Conservation (phyloP, 192 early-diverging fungal species). For the Physocladia obscura region DNA sequence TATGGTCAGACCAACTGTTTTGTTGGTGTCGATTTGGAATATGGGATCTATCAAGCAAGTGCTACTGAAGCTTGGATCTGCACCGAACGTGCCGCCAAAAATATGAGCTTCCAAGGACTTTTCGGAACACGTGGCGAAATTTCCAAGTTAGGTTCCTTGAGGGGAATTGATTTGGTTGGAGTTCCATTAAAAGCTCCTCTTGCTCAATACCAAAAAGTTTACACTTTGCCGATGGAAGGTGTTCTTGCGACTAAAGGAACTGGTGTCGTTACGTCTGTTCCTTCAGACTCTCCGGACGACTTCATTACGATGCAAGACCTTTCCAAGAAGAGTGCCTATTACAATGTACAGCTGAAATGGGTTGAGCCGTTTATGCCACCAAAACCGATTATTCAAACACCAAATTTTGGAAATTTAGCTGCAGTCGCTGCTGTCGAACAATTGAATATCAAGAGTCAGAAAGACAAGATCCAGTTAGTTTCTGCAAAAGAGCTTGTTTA, state of each 20-base stretch:
- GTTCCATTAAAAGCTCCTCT: conserved; percentile 88
- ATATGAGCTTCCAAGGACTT: conserved; percentile 94
- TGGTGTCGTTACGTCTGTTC: conserved; percentile 97
- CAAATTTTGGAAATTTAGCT: conserved; percentile 79
- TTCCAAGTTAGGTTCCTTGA: conserved; percentile 70
- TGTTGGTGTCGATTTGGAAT: conserved; percentile 87
- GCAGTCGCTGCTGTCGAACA: conserved; percentile 83
- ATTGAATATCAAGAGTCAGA: conserved; percentile 95
- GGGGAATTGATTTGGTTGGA: conserved; percentile 80
- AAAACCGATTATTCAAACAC: conserved; percentile 82
- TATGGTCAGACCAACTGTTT: conserved; percentile 99
- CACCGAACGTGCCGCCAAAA: conserved; percentile 90
- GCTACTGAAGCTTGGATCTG: conserved; percentile 82
- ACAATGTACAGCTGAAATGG: conserved; percentile 87
- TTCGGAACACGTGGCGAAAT: conserved; percentile 67
- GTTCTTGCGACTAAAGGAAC: conserved; percentile 95
- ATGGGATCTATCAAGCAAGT: conserved; percentile 81
- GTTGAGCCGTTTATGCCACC: conserved; percentile 75
- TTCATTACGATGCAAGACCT: conserved; percentile 87
- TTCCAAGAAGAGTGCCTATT: conserved; percentile 91
- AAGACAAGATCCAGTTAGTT: conserved; percentile 89
- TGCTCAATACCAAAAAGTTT: conserved; percentile 72
- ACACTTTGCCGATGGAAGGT: conserved; percentile 96
- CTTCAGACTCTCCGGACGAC: conserved; percentile 98
- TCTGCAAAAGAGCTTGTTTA: conserved; percentile 93